Conservation (phyloP, 2,329 filamentous ascomycete species). For the Rachicladosporium sp. region DNA sequence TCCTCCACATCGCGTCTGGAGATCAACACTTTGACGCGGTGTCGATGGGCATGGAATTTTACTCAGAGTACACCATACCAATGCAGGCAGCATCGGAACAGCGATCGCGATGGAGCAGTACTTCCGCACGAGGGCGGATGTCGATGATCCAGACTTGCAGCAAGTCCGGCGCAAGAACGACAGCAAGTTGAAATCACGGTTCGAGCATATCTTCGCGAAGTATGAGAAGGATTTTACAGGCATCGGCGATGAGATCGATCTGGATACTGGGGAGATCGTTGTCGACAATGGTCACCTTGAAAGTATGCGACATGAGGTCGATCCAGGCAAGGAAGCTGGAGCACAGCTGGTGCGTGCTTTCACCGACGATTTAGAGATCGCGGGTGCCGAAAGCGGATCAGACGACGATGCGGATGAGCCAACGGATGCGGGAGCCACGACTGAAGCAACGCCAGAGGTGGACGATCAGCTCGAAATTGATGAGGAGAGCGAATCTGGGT, state of each 20-base stretch:
- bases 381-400: slow-evolving; percentile 26
- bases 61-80: too few relatives aligned
- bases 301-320: slow-evolving; percentile 47
- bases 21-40: too few relatives aligned
- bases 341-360: slow-evolving; percentile 21
- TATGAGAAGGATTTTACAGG: slow-evolving; percentile 73
- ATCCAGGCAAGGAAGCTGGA: slow-evolving; percentile 28
- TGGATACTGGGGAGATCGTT: slow-evolving; percentile 68
- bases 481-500: slow-evolving; percentile 4
- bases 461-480: slow-evolving; percentile 7
- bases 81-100: too few relatives aligned
- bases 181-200: slow-evolving; percentile 63
- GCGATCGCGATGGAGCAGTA: slow-evolving; percentile 4
- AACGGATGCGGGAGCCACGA: neutral
- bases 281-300: slow-evolving; percentile 80
- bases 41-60: too few relatives aligned
- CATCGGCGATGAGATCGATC: slow-evolving; percentile 79
- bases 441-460: slow-evolving; percentile 2
- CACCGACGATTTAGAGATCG: slow-evolving; percentile 20
- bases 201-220: slow-evolving; percentile 81
- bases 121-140: slow-evolving; percentile 3
- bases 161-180: slow-evolving; percentile 43
- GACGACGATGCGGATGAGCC: slow-evolving; percentile 15
- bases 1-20: too few relatives aligned
- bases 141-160: slow-evolving; percentile 5